Evolutionary conservation across 176 grass and related monocot species (phyloP).

Genomic region (Bolboschoenus planiculmis): DNA sequence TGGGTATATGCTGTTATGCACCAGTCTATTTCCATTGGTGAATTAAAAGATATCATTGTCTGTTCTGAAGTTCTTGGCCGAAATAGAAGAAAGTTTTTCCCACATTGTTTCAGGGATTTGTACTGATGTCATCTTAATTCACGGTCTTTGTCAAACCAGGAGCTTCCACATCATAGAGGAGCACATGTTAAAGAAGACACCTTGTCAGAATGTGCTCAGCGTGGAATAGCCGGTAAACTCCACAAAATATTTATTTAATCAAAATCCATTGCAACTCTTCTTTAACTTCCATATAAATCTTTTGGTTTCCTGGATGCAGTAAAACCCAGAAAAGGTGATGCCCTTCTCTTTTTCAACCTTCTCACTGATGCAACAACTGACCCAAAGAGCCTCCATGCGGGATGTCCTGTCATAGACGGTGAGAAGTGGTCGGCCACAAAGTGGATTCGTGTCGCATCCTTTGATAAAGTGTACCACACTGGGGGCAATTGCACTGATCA

Average conservation of each 20-base stretch:
- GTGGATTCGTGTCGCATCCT: conserved; percentile 77
- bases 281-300: neutral
- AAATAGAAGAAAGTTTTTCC: neutral
- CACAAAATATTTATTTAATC: neutral
- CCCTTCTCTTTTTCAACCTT: conserved; percentile 94
- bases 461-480: conserved; percentile 50
- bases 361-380: conserved; percentile 52
- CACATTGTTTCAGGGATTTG: neutral
- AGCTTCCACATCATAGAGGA: conserved; percentile 17
- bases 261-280: neutral
- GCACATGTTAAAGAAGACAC: conserved; percentile 34
- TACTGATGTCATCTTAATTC: neutral
- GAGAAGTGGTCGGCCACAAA: conserved; percentile 95
- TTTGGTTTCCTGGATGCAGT: conserved; percentile 30
- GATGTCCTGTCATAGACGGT: conserved; percentile 66
- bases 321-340: conserved; percentile 77
- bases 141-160: conserved; percentile 26
- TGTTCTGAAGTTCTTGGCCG: neutral
- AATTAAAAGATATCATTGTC: neutral
- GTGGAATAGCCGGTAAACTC: conserved; percentile 58
- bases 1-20: neutral
- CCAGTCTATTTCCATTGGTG: neutral
- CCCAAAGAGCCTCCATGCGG: conserved; percentile 64
- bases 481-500: conserved; percentile 68
- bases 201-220: conserved; percentile 77